phyloP scores from a whole-genome alignment of 768 basidiomycete genomes.

The Lepiota subincarnata region DNA sequence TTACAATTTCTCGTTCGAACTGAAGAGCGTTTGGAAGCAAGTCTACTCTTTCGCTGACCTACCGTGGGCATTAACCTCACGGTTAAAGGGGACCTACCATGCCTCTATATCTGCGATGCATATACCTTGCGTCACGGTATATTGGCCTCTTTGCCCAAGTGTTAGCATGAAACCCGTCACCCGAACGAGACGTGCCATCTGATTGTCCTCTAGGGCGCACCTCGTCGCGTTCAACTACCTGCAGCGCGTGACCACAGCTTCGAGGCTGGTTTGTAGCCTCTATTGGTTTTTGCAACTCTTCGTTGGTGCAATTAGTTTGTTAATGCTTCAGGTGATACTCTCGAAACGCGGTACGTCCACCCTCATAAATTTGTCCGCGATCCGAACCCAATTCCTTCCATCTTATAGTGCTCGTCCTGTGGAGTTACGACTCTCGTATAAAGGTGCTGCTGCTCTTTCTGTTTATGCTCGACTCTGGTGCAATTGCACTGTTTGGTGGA shows the following conservation, averaged over 20 bases:
- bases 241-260: neutral
- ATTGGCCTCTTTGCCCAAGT: conserved; percentile 1
- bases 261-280: neutral
- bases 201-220: neutral
- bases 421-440: neutral
- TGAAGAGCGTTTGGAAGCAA: conserved; percentile 6
- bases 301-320: neutral
- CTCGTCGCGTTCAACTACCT: conserved; percentile 2
- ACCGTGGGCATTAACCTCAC: neutral
- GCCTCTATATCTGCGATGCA: neutral
- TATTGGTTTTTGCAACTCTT: conserved; percentile 1
- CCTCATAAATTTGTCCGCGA: neutral
- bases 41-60: neutral
- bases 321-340: neutral
- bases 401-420: neutral
- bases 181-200: neutral
- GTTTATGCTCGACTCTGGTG: neutral
- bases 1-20: conserved; percentile 12
- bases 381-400: neutral
- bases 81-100: neutral
- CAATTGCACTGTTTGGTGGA: neutral
- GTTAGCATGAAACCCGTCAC: neutral
- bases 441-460: neutral
- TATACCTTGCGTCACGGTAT: conserved; percentile 5
- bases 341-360: conserved; percentile 3